Base-by-base conservation (phyloP, 768 basidiomycete species). In the Lactifluus piperatus region DNA sequence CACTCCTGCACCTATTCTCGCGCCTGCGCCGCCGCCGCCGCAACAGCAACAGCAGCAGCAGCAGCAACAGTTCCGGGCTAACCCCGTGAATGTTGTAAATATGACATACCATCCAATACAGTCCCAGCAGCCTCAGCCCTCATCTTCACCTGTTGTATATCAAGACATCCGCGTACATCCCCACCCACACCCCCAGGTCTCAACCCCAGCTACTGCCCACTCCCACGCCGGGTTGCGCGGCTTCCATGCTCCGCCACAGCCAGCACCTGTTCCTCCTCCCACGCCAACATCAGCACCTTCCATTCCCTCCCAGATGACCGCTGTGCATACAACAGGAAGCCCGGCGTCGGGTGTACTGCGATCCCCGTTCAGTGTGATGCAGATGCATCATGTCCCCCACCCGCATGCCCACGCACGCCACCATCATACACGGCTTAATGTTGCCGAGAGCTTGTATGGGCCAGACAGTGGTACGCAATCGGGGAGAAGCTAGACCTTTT, bases 371-470 rank as follows among this genome's bases (percentile, higher is more conserved):
- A 71, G 79, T 14, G 68, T 76, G 5, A 67, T 76, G 24, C 84
- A 80, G 67, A 86, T 90, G 84, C 87, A 89, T 65, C 88, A 88
- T 63, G 85, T 89, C 46, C 85, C 87, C 1, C 87, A 88, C 63
- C 85, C 87, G 2, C 87, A 88, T 58, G 85, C 86, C 0, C 86
- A 89, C 65, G 83, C 86, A 0, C 79, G 85, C 34, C 85, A 86
- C 62, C 87, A 85, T 62, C 83, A 84, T 65, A 77, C 80, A 3
- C 75, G 78, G 59, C 62, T 83, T 43, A 75, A 74, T 65, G 62
- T 67, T n/a, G 53, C 66, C 4, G 68, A 71, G 36, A 64, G 67
- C 26, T 54, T 71, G n/a, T 71, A 71, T 36, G 53, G 63, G 8
- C 53, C 54, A 0, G 58, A 60, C 29, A 26, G 53, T 36, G 18